Evolutionary conservation across 768 basidiomycete genomes (phyloP).

Genomic region (Tremella yokohamensis): DNA sequence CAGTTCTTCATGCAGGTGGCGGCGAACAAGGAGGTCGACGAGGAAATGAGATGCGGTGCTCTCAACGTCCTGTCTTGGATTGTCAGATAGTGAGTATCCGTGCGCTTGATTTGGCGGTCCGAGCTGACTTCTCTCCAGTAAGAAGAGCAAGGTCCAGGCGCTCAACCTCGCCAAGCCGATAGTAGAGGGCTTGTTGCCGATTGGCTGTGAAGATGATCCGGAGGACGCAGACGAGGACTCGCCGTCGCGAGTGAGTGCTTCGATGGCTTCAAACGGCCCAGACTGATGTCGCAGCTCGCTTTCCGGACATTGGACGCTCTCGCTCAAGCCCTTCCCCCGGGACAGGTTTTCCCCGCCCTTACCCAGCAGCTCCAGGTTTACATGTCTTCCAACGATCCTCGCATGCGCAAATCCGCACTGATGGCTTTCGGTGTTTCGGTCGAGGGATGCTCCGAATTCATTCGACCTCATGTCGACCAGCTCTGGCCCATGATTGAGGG

Average conservation of each 20-base stretch:
- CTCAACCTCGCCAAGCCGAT: slow-evolving; percentile 78
- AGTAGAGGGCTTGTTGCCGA: slow-evolving; percentile 86
- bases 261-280: neutral
- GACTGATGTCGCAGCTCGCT: slow-evolving; percentile 61
- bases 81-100: slow-evolving; percentile 73
- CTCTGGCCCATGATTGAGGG: slow-evolving; percentile 93
- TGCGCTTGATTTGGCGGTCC: neutral
- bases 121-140: slow-evolving; percentile 57
- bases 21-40: slow-evolving; percentile 68
- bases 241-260: slow-evolving; percentile 70
- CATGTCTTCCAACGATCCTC: slow-evolving; percentile 73
- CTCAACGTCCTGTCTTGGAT: slow-evolving; percentile 96
- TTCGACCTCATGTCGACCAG: slow-evolving; percentile 83
- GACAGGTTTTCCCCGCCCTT: slow-evolving; percentile 92
- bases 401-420: slow-evolving; percentile 82
- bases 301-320: slow-evolving; percentile 91
- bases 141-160: slow-evolving; percentile 90
- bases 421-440: slow-evolving; percentile 92
- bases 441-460: slow-evolving; percentile 96
- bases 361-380: slow-evolving; percentile 77
- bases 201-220: slow-evolving; percentile 88
- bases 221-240: slow-evolving; percentile 85
- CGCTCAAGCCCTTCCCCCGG: slow-evolving; percentile 84
- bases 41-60: slow-evolving; percentile 79
- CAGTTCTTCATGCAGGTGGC: slow-evolving; percentile 83